A percentile compares a stretch with the other conserved stretches of the same genome.
These are phyloP conservation scores for Coniferiporia sulphurascens DNA, from an alignment of 1,284 basidiomycete species.

Conservation along the genomic window DNA sequence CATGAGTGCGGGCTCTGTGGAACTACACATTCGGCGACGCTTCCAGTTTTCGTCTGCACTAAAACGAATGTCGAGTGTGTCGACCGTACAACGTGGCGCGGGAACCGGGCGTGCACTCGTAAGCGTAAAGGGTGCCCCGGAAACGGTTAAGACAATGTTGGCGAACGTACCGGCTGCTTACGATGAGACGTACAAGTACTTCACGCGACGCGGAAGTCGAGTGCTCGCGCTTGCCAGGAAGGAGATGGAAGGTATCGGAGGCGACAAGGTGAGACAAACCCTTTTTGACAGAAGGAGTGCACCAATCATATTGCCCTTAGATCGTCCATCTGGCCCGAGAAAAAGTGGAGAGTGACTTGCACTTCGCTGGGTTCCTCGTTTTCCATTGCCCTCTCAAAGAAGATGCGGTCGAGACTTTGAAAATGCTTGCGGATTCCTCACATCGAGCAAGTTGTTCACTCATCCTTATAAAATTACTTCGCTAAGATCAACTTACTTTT, in stretches of 20 bases:
- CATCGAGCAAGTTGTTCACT: slow-evolving; percentile 66
- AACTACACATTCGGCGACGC: slow-evolving; percentile 68
- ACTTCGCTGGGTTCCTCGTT: slow-evolving; percentile 89
- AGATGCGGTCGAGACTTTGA: slow-evolving; percentile 85
- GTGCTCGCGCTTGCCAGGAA: slow-evolving; percentile 88
- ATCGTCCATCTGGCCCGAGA: slow-evolving; percentile 82
- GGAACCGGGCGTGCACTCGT: slow-evolving; percentile 51
- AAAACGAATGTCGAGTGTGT: slow-evolving; percentile 93
- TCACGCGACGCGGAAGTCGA: slow-evolving; percentile 84
- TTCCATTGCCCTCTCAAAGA: slow-evolving; percentile 95
- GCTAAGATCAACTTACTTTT: neutral
- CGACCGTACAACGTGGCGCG: slow-evolving; percentile 48
- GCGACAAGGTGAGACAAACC: slow-evolving; percentile 43
- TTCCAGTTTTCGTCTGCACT: slow-evolving; percentile 96
- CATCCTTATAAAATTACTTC: neutral
- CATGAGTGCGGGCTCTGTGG: slow-evolving; percentile 45
- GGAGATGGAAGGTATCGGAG: slow-evolving; percentile 64
- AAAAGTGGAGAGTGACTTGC: slow-evolving; percentile 70
- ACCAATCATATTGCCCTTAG: slow-evolving; percentile 36
- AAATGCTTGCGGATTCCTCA: slow-evolving; percentile 91
- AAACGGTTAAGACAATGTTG: slow-evolving; percentile 89
- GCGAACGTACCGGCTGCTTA: slow-evolving; percentile 69
- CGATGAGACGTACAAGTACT: slow-evolving; percentile 92
- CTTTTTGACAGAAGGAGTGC: neutral
- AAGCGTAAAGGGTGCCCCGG: slow-evolving; percentile 91